phyloP scores from a whole-genome alignment of 2,329 filamentous ascomycete species.

The Fusarium sp. region DNA sequence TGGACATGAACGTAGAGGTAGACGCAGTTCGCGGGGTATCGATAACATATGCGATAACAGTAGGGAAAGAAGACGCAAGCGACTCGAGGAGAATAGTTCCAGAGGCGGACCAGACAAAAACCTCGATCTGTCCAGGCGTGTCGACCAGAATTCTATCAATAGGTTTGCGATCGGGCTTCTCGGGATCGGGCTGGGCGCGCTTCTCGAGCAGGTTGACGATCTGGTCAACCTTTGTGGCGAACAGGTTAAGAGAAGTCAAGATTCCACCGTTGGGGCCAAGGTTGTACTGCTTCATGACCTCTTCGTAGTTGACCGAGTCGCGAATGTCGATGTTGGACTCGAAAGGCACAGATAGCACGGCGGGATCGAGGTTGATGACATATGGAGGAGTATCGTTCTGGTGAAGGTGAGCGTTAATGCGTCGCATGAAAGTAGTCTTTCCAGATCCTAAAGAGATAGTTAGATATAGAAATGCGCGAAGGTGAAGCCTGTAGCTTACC shows the following conservation, averaged over 20 bases:
- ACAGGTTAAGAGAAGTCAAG: conserved; percentile 93
- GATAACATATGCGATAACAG: conserved; percentile 96
- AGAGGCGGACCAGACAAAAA: conserved; percentile 97
- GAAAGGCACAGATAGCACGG: conserved; percentile 92
- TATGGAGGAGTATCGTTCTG: conserved; percentile 85
- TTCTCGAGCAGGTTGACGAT: conserved; percentile 91
- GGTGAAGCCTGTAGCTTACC: conserved; percentile 61
- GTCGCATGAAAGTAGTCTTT: conserved; percentile 99
- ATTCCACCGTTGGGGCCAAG: conserved; percentile 97
- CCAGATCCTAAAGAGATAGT: conserved; percentile 74
- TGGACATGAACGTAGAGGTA: conserved; percentile 98
- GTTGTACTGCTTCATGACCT: conserved; percentile 99
- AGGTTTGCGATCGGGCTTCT: conserved; percentile 69
- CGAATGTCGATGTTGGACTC: conserved; percentile 99
- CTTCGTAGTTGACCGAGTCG: conserved; percentile 98
- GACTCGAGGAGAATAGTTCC: conserved; percentile 94
- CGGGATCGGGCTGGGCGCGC: conserved; percentile 74
- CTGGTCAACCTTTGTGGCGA: conserved; percentile 98
- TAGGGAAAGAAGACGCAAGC: conserved; percentile 93
- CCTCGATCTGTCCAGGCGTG: conserved; percentile 97
- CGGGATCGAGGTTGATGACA: conserved; percentile 96
- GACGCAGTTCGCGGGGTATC: conserved; percentile 94
- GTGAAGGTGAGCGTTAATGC: conserved; percentile 94
- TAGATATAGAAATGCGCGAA: conserved; percentile 12
- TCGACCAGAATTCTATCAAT: conserved; percentile 91